Conservation (phyloP, 306 rosid species). For the Fragaria iinumae region DNA sequence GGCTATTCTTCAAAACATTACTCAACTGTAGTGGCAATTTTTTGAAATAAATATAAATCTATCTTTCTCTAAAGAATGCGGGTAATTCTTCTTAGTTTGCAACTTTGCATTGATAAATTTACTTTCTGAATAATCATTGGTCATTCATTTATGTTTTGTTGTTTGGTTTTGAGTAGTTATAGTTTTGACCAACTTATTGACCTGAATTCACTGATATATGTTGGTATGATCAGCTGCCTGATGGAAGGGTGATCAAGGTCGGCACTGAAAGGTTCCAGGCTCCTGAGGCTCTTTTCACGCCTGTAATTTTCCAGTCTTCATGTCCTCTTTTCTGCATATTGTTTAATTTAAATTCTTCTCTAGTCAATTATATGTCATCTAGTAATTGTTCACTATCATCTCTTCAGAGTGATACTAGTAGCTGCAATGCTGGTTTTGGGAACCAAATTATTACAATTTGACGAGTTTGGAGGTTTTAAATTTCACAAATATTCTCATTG, state of each 20-base stretch:
- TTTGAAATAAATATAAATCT: too few relatives aligned
- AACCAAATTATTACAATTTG: not conserved
- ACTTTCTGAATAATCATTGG: not conserved
- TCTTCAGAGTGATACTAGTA: conserved; percentile 6
- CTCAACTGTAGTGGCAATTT: not conserved
- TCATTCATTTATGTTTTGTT: not conserved
- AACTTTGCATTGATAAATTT: not conserved
- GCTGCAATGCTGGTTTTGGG: not conserved
- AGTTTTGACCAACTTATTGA: not conserved
- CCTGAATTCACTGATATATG: conserved; percentile 3
- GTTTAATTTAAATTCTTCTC: not conserved
- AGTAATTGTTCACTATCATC: not conserved
- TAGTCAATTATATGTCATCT: not conserved
- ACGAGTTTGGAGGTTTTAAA: conserved; percentile 13
- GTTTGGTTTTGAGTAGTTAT: not conserved
- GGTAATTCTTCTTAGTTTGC: not conserved
- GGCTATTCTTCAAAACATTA: too few relatives aligned
- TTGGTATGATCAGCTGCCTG: conserved; percentile 75
- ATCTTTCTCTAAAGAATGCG: not conserved
- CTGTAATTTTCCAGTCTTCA: conserved; percentile 46
- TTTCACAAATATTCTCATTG: conserved; percentile 13
- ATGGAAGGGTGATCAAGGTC: conserved; percentile 98
- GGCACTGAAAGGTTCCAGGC: conserved; percentile 99
- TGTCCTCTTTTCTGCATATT: not conserved
- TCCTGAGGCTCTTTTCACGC: conserved; percentile 98